These are phyloP conservation scores for Penicillium angulare DNA, from an alignment of 495 filamentous ascomycete genomes.

Conservation along the genomic window DNA sequence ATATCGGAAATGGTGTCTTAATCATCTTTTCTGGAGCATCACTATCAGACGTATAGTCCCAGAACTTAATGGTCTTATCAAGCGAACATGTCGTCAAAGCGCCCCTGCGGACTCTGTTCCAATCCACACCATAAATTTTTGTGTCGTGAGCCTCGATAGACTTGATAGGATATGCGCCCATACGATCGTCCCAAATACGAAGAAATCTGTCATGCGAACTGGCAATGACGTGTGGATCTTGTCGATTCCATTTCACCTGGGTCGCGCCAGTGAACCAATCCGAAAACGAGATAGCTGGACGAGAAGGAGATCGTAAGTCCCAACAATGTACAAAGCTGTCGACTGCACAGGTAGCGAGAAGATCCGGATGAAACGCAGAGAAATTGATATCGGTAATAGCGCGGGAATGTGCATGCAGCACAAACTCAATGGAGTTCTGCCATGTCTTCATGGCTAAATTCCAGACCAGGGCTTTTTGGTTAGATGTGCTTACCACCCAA, in stretches of 20 bases:
- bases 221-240: slow-evolving; percentile 79
- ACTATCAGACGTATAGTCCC: slow-evolving; percentile 70
- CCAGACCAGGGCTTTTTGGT: slow-evolving; percentile 94
- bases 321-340: slow-evolving; percentile 94
- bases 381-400: slow-evolving; percentile 98
- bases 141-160: slow-evolving; percentile 89
- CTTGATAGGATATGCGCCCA: slow-evolving; percentile 71
- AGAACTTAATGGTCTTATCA: slow-evolving; percentile 91
- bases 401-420: slow-evolving; percentile 83
- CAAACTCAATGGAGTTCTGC: slow-evolving; percentile 79
- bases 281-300: slow-evolving; percentile 76
- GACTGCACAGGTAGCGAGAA: slow-evolving; percentile 85
- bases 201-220: slow-evolving; percentile 86
- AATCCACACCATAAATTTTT: slow-evolving; percentile 95
- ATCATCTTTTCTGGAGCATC: slow-evolving; percentile 72
- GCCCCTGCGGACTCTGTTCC: slow-evolving; percentile 73
- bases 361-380: slow-evolving; percentile 85
- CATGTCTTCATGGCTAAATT: slow-evolving; percentile 76
- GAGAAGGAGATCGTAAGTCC: slow-evolving; percentile 77
- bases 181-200: slow-evolving; percentile 87
- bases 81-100: slow-evolving; percentile 83
- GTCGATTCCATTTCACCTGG: slow-evolving; percentile 93
- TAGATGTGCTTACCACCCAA: slow-evolving; percentile 92
- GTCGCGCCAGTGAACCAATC: slow-evolving; percentile 95
- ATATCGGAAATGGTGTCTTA: slow-evolving; percentile 80